These are phyloP conservation scores for Solanum peruvianum DNA, from an alignment of 257 asterid genomes.

Conservation along the genomic window DNA sequence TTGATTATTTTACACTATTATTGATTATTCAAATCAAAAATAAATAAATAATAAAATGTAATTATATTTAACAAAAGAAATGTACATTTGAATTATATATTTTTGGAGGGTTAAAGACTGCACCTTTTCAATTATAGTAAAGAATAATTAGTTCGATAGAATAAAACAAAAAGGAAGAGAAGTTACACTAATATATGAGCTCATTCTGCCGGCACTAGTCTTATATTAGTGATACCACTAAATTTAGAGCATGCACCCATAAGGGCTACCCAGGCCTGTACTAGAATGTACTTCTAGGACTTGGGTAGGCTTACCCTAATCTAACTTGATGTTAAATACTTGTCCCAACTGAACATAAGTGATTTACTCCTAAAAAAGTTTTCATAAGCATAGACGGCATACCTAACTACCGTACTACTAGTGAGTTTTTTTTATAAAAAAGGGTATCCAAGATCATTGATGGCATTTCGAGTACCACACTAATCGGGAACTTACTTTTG, in stretches of 20 bases:
- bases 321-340: no score
- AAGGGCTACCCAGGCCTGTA: not conserved
- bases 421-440: not conserved
- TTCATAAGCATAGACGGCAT: not conserved
- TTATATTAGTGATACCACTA: not conserved
- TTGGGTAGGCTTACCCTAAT: not conserved
- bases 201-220: no score
- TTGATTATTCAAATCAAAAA: no score
- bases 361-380: not conserved
- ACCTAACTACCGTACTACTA: not conserved
- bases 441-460: not conserved
- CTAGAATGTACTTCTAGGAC: not conserved
- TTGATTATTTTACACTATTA: no score
- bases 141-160: no score
- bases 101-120: no score
- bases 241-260: not conserved
- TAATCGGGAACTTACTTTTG: not conserved
- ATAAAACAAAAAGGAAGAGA: no score
- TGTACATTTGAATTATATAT: no score
- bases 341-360: not conserved
- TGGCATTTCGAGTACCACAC: not conserved
- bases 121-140: no score
- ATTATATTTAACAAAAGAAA: no score
- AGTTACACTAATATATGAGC: no score
- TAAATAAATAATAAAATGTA: no score